Conservation (phyloP, 805 yeast species). For the Hanseniaspora hatyaiensis region DNA sequence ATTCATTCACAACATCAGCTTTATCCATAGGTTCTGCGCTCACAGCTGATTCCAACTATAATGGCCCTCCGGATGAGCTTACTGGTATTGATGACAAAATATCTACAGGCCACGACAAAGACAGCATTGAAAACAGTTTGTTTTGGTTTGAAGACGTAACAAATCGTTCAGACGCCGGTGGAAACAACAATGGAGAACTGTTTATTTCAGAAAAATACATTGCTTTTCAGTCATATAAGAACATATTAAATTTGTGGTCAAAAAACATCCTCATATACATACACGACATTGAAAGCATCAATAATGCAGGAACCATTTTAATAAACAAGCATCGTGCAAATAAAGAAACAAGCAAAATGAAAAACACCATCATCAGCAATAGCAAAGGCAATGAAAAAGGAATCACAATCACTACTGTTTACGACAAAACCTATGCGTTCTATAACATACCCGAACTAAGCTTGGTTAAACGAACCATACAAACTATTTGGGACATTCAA, state of each 20-base stretch:
- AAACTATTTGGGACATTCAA: constrained; percentile 16
- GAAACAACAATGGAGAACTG: constrained; percentile 58
- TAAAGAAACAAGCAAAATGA: constrained; percentile 2
- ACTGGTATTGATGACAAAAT: not conserved
- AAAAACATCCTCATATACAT: constrained; percentile 64
- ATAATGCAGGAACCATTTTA: constrained; percentile 12
- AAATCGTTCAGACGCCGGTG: not conserved
- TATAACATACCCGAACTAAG: constrained; percentile 6
- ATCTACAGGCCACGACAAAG: constrained; percentile 1
- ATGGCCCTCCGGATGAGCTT: constrained; percentile 2
- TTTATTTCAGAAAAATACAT: constrained; percentile 67
- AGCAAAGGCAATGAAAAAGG: constrained; percentile 11
- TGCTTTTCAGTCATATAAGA: constrained; percentile 66
- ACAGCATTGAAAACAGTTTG: not conserved
- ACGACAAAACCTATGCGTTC: constrained; percentile 15
- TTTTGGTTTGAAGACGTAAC: constrained; percentile 1
- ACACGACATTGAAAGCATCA: constrained; percentile 52
- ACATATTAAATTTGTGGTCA: constrained; percentile 68
- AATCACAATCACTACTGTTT: constrained; percentile 16
- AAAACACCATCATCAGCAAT: not conserved
- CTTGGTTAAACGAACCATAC: constrained; percentile 2
- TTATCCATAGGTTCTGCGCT: constrained; percentile 11
- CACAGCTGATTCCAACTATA: constrained; percentile 4
- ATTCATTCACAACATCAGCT: constrained; percentile 2
- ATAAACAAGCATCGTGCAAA: constrained; percentile 15